These are phyloP conservation scores for Butyriboletus appendiculatus DNA, from an alignment of 1,284 basidiomycete genomes.

Conservation along the genomic window DNA sequence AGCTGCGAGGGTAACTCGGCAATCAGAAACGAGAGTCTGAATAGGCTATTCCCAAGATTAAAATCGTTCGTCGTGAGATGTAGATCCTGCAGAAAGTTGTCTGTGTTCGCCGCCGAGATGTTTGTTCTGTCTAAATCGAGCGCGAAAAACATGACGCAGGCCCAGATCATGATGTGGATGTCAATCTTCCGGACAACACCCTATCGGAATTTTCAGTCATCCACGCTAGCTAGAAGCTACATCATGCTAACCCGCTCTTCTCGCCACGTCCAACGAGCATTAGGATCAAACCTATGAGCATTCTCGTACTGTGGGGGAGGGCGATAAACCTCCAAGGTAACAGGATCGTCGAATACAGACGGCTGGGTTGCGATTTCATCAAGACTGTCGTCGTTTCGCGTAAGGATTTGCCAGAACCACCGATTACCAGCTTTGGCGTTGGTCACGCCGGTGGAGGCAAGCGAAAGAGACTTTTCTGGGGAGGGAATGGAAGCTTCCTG, in stretches of 20 bases:
- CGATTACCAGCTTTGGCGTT: conserved; percentile 10
- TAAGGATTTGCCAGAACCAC: conserved; percentile 22
- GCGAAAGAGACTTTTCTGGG: not conserved
- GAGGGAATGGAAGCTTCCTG: not conserved
- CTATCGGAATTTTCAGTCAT: conserved; percentile 30
- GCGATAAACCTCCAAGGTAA: conserved; percentile 51
- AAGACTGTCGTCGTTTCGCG: conserved; percentile 36
- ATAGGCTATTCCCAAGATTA: conserved; percentile 66
- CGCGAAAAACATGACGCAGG: conserved; percentile 63
- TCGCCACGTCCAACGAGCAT: conserved; percentile 70
- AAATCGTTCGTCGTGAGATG: conserved; percentile 55
- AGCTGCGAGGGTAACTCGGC: conserved; percentile 74
- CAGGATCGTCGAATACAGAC: conserved; percentile 62
- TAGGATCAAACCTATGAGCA: conserved; percentile 62
- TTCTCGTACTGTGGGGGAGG: conserved; percentile 63
- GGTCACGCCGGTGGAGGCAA: conserved; percentile 35
- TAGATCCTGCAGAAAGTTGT: conserved; percentile 57
- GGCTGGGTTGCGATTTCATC: conserved; percentile 58
- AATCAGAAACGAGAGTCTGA: conserved; percentile 56
- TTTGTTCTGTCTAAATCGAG: conserved; percentile 61
- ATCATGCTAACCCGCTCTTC: conserved; percentile 53
- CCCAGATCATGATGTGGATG: conserved; percentile 64
- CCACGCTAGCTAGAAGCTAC: conserved; percentile 6
- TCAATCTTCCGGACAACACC: conserved; percentile 61
- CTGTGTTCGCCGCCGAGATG: conserved; percentile 57